Conservation (phyloP, 164 flowering plant species). For the Amborella trichopoda region DNA sequence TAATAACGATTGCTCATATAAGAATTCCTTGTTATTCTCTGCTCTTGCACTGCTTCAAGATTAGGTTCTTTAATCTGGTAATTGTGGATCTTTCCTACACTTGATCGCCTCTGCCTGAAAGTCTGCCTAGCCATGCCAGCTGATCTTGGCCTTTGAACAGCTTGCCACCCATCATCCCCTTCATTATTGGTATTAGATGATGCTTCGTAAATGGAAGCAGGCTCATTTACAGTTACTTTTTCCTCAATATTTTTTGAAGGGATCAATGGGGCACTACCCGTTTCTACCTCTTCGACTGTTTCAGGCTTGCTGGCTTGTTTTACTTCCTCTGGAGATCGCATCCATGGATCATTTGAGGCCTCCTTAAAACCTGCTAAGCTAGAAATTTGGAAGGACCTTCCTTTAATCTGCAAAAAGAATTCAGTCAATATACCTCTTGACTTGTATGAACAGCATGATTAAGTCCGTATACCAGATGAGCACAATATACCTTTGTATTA, state of each 20-base stretch:
- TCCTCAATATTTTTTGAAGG: conserved; percentile 19
- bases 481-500: conserved; percentile 63
- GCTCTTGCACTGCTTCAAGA: conserved; percentile 31
- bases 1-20: conserved; percentile 48
- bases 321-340: conserved; percentile 38
- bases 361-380: conserved; percentile 31
- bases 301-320: conserved; percentile 23
- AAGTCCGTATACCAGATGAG: no score
- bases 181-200: conserved; percentile 41
- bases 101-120: conserved; percentile 49
- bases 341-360: conserved; percentile 27
- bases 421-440: background rate
- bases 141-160: conserved; percentile 86
- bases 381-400: conserved; percentile 24
- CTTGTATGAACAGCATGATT: background rate
- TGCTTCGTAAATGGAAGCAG: conserved; percentile 15
- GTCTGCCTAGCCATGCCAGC: conserved; percentile 52
- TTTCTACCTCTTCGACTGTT: conserved; percentile 10
- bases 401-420: conserved; percentile 41
- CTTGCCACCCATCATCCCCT: conserved; percentile 97
- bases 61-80: conserved; percentile 56
- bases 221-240: conserved; percentile 17
- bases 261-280: conserved; percentile 13
- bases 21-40: conserved; percentile 25
- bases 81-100: conserved; percentile 43